phyloP scores from a whole-genome alignment of 1,139 yeast genomes.

The Williopsis jadinii region DNA sequence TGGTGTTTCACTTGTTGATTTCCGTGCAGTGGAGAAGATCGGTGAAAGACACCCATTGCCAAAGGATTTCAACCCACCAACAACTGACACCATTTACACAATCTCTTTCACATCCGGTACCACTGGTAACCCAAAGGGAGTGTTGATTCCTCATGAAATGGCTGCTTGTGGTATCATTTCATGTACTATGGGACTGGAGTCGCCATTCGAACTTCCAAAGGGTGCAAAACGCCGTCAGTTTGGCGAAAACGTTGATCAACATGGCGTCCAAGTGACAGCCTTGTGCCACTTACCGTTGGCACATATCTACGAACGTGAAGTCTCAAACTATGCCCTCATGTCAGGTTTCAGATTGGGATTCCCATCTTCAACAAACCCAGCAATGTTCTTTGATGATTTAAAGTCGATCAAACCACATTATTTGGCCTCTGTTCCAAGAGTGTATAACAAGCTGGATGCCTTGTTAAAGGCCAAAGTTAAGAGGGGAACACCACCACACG shows the following conservation, averaged over 20 bases:
- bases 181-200: constrained; percentile 6
- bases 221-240: constrained; percentile 3
- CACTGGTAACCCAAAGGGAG: constrained; percentile 37
- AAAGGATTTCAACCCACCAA: constrained; percentile 34
- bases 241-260: constrained; percentile 12
- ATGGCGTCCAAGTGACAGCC: constrained; percentile 14
- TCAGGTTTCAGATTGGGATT: constrained; percentile 30
- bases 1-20: constrained; percentile 33
- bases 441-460: constrained; percentile 46
- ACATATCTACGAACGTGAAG: constrained; percentile 37
- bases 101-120: constrained; percentile 43
- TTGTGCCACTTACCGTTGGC: constrained; percentile 39
- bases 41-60: constrained; percentile 41
- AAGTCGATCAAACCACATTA: constrained; percentile 40
- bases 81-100: constrained; percentile 44
- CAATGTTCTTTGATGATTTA: constrained; percentile 43
- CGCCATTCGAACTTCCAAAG: constrained; percentile 9
- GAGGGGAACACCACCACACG: neutral
- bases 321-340: constrained; percentile 12
- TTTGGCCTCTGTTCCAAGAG: constrained; percentile 54
- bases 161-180: constrained; percentile 28
- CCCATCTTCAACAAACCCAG: constrained; percentile 28
- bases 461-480: constrained; percentile 22
- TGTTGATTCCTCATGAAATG: constrained; percentile 29
- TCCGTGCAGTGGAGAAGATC: constrained; percentile 39